Evolutionary conservation across 306 rosid genomes (phyloP).

Genomic region (Vicia faba): DNA sequence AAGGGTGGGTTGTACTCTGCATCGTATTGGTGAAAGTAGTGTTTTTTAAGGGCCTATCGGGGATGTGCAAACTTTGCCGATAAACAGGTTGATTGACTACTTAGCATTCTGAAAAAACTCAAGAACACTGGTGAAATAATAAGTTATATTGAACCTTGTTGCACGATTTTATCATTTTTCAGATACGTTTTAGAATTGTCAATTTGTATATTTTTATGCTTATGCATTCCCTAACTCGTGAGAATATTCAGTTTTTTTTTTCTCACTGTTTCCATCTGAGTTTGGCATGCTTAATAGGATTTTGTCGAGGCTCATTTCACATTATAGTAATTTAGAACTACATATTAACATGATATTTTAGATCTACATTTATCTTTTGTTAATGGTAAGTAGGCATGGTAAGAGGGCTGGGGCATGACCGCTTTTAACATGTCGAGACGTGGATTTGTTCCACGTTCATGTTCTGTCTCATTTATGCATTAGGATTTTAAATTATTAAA

Average conservation of each 20-base stretch:
- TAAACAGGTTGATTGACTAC: constrained; percentile 41
- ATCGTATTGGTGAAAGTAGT: constrained; percentile 36
- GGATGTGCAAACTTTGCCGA: constrained; percentile 22
- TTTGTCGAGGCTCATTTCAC: not conserved
- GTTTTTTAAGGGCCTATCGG: constrained; percentile 33
- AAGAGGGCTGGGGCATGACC: too few species aligned
- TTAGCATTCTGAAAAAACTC: constrained; percentile 46
- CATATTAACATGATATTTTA: too few species aligned
- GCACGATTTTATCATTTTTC: constrained; percentile 24
- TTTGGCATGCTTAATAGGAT: not conserved
- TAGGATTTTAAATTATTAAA: too few species aligned
- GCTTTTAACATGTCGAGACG: too few species aligned
- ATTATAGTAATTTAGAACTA: too few species aligned
- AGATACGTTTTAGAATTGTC: not conserved
- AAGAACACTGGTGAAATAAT: constrained; percentile 39
- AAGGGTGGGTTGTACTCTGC: constrained; percentile 42
- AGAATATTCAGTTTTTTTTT: not conserved
- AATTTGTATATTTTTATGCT: constrained; percentile 7
- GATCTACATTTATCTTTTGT: too few species aligned
- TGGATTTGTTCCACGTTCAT: too few species aligned
- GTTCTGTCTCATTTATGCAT: too few species aligned
- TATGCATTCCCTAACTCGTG: constrained; percentile 2
- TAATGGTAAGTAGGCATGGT: too few species aligned
- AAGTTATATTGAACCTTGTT: constrained; percentile 42
- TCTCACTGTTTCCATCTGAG: not conserved